phyloP scores from a whole-genome alignment of 2,329 filamentous ascomycete species.

The Monilinia aucupariae region DNA sequence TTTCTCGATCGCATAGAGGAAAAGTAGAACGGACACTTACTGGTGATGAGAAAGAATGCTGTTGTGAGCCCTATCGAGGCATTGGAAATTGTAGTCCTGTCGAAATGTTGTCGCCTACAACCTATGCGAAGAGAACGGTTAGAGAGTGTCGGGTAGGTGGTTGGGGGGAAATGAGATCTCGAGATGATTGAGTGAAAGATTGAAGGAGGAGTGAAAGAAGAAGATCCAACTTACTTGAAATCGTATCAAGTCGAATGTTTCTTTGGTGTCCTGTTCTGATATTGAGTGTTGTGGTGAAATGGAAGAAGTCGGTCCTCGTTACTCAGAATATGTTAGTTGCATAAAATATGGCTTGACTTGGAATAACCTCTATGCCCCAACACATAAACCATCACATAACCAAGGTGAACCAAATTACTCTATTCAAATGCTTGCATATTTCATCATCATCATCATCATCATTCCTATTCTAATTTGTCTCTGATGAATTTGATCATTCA shows the following conservation, averaged over 20 bases:
- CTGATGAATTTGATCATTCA: not conserved
- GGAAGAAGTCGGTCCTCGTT: slow-evolving; percentile 17
- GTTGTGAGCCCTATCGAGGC: slow-evolving; percentile 35
- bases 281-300: slow-evolving; percentile 16
- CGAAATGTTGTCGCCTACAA: slow-evolving; percentile 24
- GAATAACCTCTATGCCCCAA: slow-evolving; percentile 18
- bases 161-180: slow-evolving; percentile 16
- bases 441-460: slow-evolving; percentile 1
- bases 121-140: slow-evolving; percentile 18
- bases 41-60: slow-evolving; percentile 29
- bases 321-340: slow-evolving; percentile 25
- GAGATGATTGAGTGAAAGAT: slow-evolving; percentile 18
- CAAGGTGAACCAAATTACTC: slow-evolving; percentile 3
- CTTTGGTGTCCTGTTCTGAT: slow-evolving; percentile 18
- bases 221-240: slow-evolving; percentile 23
- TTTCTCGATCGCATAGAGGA: slow-evolving; percentile 35
- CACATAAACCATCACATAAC: not conserved
- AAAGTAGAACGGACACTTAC: slow-evolving; percentile 32
- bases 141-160: slow-evolving; percentile 24
- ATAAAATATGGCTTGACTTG: slow-evolving; percentile 17
- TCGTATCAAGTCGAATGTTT: slow-evolving; percentile 19
- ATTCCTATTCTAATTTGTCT: slow-evolving; percentile 17
- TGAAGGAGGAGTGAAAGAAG: slow-evolving; percentile 17
- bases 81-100: slow-evolving; percentile 31
- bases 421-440: slow-evolving; percentile 10